These are phyloP conservation scores for Populus nigra DNA, from an alignment of 345 rosid genomes.

Conservation along the genomic window DNA sequence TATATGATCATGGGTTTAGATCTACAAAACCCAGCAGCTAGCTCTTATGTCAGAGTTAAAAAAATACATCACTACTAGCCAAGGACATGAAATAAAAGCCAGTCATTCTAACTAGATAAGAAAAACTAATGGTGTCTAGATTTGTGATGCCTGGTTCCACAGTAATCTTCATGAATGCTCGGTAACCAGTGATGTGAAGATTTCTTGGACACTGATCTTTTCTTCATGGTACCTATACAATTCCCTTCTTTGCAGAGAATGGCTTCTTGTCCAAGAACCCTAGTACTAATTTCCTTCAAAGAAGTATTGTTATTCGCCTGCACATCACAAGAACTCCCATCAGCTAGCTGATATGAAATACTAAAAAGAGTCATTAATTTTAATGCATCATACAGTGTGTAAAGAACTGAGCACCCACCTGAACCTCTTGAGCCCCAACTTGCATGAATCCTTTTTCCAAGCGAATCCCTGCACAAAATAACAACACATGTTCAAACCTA, in stretches of 20 bases:
- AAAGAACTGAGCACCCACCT: neutral
- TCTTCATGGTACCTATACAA: conserved; percentile 21
- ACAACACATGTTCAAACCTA: neutral
- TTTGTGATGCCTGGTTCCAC: conserved; percentile 56
- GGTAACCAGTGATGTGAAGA: conserved; percentile 35
- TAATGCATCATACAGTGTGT: too few relatives aligned
- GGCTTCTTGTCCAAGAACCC: neutral
- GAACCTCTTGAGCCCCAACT: conserved; percentile 4
- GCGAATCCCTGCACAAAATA: conserved; percentile 10
- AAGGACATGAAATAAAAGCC: neutral
- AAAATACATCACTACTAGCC: conserved; percentile 1
- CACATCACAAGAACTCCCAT: neutral
- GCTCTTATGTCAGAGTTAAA: neutral
- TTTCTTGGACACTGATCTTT: conserved; percentile 18
- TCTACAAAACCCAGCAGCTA: conserved; percentile 1
- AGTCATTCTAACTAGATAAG: neutral
- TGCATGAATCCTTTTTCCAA: conserved; percentile 19
- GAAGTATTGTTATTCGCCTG: neutral
- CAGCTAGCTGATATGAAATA: neutral
- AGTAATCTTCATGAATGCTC: conserved; percentile 60
- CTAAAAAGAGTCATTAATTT: neutral
- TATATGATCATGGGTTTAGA: conserved; percentile 3
- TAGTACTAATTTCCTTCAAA: conserved; percentile 3
- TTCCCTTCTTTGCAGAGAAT: conserved; percentile 16
- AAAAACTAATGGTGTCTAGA: conserved; percentile 22